These are phyloP conservation scores for Naumovozyma baii DNA, from an alignment of 805 yeast species.

Conservation along the genomic window DNA sequence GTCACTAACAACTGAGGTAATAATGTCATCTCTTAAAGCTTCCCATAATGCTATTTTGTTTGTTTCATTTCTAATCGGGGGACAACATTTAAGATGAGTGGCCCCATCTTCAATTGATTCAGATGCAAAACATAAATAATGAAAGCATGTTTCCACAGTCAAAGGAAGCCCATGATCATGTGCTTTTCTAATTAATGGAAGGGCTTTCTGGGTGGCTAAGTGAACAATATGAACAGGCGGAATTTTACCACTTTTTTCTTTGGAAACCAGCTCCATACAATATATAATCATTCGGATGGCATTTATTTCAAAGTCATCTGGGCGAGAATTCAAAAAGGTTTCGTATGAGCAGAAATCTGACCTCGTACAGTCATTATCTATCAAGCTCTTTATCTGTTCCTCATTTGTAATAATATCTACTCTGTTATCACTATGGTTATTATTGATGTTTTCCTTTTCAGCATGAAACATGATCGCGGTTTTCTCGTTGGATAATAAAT, in stretches of 20 bases:
- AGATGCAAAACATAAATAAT: slow-evolving; percentile 68
- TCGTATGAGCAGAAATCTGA: slow-evolving; percentile 57
- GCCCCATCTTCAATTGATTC: slow-evolving; percentile 69
- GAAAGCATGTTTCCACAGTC: slow-evolving; percentile 91
- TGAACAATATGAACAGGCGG: slow-evolving; percentile 78
- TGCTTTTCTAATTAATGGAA: slow-evolving; percentile 65
- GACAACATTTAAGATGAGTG: slow-evolving; percentile 88
- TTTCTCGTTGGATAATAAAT: slow-evolving; percentile 45
- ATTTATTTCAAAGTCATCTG: slow-evolving; percentile 77
- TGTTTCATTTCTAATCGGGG: slow-evolving; percentile 74
- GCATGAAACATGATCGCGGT: slow-evolving; percentile 90
- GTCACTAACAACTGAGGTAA: slow-evolving; percentile 84
- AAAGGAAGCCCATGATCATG: slow-evolving; percentile 49
- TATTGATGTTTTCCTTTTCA: slow-evolving; percentile 56
- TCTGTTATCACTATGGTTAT: slow-evolving; percentile 23
- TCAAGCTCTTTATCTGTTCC: too few species aligned
- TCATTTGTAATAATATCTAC: too few species aligned
- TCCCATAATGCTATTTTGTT: slow-evolving; percentile 71
- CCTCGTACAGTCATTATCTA: slow-evolving; percentile 3
- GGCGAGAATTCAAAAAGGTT: slow-evolving; percentile 74
- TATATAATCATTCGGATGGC: slow-evolving; percentile 68
- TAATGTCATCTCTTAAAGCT: slow-evolving; percentile 55
- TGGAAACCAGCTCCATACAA: slow-evolving; percentile 37
- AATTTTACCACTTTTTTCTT: slow-evolving; percentile 37
- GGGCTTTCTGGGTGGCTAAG: slow-evolving; percentile 73